Base-by-base conservation (phyloP, 106 monocot genomes). In the Allium fistulosum region DNA sequence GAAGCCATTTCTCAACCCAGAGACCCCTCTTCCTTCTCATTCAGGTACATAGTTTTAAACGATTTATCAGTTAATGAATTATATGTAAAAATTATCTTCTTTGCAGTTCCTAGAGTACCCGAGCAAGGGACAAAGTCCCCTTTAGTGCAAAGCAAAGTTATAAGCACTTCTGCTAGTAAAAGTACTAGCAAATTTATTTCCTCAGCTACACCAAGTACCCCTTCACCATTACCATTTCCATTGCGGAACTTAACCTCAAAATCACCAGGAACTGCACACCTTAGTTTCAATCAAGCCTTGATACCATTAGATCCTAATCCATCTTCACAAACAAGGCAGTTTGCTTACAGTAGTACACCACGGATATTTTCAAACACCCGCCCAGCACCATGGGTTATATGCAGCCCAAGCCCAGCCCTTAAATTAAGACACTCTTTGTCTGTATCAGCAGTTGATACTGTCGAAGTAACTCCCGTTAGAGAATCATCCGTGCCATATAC, bases 241-340 rank as follows among this genome's bases (percentile, higher is more conserved):
- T 46, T 82, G 46, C 75, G 80, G 82, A 78, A 66, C 65, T 69
- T 78, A 46, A 46, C 60, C 46, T 72, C 80, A 17, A 86, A 63
- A 62, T 56, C 81, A 51, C 60, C 77, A 65, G 82, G 82, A 73
- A 75, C 79, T n/a, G 69, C 73, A 26, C 66, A 80, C 9, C 18
- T 89, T 53, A 87, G 88, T 48, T 83, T 81, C 65, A 74, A 55
- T 70, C 88, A 79, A 56, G 62, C 78, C 59, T 27, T 83, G 57
- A 75, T 84, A 66, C 87, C 89, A 14, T 37, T 83, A 50, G 72
- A 80, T 78, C 61, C 90, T 37, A 84, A 80, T 69, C 85, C 80
- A 63, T 59, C 78, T 65, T 55, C 84, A 17, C 84, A 86, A n/a
- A 62, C 61, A 69, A 82, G 76, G 56, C 81, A 77, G 49, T 69